Evolutionary conservation across 768 basidiomycete genomes (phyloP).

Genomic region (Tylopilus sp.): DNA sequence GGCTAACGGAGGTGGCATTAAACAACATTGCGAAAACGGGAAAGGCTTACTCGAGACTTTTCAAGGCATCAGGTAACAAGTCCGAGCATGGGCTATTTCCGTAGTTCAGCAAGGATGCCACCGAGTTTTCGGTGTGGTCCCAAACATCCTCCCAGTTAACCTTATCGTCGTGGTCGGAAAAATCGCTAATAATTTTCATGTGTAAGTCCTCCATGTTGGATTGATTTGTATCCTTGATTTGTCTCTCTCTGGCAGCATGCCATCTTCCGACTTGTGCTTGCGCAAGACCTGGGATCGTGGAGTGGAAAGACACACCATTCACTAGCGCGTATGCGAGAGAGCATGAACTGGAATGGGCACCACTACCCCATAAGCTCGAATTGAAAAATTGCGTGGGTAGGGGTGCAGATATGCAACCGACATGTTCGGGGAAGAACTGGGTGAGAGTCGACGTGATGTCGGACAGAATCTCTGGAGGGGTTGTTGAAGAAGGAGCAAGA

Average conservation of each 20-base stretch:
- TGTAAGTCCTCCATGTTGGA: background rate
- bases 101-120: background rate
- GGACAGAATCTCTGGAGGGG: conserved; percentile 30
- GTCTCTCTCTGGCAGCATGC: conserved; percentile 50
- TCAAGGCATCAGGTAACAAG: conserved; percentile 39
- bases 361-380: background rate
- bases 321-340: conserved; percentile 53
- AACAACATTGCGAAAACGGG: background rate
- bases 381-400: conserved; percentile 26
- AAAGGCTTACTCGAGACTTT: conserved; percentile 25
- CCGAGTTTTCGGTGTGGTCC: conserved; percentile 29
- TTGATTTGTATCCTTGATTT: background rate
- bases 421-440: conserved; percentile 37
- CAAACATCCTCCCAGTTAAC: conserved; percentile 54
- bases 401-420: conserved; percentile 65
- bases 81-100: conserved; percentile 1
- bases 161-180: conserved; percentile 2
- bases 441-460: conserved; percentile 38
- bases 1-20: conserved; percentile 10
- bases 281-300: conserved; percentile 56
- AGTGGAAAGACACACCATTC: conserved; percentile 51
- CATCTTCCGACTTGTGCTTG: conserved; percentile 67
- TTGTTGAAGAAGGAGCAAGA: conserved; percentile 24
- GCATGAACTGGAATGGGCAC: conserved; percentile 43
- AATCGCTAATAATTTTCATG: conserved; percentile 1